These are phyloP conservation scores for Oleoguttula mirabilis DNA, from an alignment of 495 filamentous ascomycete genomes.

Conservation along the genomic window DNA sequence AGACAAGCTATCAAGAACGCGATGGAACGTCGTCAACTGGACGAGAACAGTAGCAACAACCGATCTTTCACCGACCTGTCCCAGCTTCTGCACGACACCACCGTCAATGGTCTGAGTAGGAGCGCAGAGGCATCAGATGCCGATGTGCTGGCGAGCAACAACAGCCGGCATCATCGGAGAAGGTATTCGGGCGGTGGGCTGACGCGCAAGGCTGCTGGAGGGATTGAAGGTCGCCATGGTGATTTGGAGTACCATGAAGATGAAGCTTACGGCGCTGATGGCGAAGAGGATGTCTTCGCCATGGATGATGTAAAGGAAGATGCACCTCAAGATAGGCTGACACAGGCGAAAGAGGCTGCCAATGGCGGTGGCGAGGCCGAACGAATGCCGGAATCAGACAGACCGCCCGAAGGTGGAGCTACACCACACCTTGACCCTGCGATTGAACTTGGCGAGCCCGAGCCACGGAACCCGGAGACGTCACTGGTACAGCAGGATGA, in stretches of 20 bases:
- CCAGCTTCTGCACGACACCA: background rate
- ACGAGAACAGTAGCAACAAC: constrained; percentile 3
- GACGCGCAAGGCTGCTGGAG: constrained; percentile 51
- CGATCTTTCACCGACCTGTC: constrained; percentile 1
- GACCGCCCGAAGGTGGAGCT: background rate
- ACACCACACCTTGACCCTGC: constrained; percentile 2
- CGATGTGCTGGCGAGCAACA: background rate
- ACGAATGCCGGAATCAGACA: background rate
- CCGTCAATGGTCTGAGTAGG: constrained; percentile 7
- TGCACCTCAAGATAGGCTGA: background rate
- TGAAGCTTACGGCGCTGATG: constrained; percentile 69
- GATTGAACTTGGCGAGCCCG: constrained; percentile 2
- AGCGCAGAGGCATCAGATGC: constrained; percentile 11
- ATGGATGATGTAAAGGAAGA: constrained; percentile 50
- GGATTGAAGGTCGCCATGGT: constrained; percentile 50
- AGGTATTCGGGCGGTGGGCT: constrained; percentile 74
- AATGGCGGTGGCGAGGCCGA: background rate
- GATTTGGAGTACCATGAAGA: constrained; percentile 76
- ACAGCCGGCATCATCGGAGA: constrained; percentile 30
- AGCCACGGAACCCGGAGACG: constrained; percentile 65
- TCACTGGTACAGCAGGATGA: constrained; percentile 57
- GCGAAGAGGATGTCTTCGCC: constrained; percentile 60
- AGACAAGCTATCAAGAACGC: constrained; percentile 11
- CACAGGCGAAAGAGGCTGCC: background rate
- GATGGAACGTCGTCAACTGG: constrained; percentile 6